Percentiles rank a stretch among this genome's conserved stretches.
Conservation (phyloP, 2,329 filamentous ascomycete species). For the Phialophora chinensis region DNA sequence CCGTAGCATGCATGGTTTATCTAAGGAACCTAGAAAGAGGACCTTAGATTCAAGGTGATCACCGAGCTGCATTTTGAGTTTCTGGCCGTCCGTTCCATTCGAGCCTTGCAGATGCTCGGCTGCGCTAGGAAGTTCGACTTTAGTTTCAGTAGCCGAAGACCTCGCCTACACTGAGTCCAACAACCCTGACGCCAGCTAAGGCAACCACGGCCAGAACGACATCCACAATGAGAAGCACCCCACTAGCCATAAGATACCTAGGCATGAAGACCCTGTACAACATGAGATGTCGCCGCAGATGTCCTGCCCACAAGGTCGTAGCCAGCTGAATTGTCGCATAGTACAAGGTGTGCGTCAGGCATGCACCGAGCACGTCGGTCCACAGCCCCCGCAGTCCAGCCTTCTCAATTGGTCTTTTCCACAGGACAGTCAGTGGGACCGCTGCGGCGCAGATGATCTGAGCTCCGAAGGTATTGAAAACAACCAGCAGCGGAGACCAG, state of each 20-base stretch:
- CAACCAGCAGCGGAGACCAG: slow-evolving; percentile 81
- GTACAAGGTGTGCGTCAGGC: slow-evolving; percentile 78
- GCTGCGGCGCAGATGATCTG: slow-evolving; percentile 82
- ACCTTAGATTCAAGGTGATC: slow-evolving; percentile 3
- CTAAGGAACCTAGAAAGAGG: slow-evolving; percentile 1
- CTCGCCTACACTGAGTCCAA: slow-evolving; percentile 78
- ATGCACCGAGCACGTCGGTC: slow-evolving; percentile 67
- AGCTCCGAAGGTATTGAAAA: slow-evolving; percentile 85
- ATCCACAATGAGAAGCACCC: slow-evolving; percentile 76
- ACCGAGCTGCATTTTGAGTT: not conserved
- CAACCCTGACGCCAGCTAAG: slow-evolving; percentile 76
- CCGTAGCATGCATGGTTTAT: not conserved
- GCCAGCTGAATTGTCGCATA: slow-evolving; percentile 82
- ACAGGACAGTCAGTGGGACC: slow-evolving; percentile 81
- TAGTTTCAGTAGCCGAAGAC: slow-evolving; percentile 79
- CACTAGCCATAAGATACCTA: slow-evolving; percentile 81
- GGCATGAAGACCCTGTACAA: slow-evolving; percentile 93
- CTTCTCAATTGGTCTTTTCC: slow-evolving; percentile 84
- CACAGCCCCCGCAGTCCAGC: slow-evolving; percentile 57
- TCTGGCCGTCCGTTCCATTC: not conserved
- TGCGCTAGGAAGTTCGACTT: not conserved
- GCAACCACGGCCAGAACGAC: slow-evolving; percentile 71
- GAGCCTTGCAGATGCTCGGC: slow-evolving; percentile 6
- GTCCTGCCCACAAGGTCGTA: slow-evolving; percentile 88
- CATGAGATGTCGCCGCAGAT: slow-evolving; percentile 91